Conservation (phyloP, 352 stramenopile species). For the Pythium chondricola region DNA sequence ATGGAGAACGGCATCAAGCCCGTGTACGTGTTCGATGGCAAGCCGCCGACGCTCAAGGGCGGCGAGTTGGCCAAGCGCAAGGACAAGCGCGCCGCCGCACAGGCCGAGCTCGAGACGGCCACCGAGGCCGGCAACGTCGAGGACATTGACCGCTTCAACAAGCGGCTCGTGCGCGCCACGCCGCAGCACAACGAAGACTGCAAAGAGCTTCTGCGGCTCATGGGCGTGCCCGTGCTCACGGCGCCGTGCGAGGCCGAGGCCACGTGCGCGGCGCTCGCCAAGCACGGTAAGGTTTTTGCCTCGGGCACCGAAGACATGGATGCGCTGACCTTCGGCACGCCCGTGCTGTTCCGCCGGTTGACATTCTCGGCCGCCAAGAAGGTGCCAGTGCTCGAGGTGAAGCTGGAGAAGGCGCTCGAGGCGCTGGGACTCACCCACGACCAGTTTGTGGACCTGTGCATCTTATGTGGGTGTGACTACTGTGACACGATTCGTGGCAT, state of each 20-base stretch:
- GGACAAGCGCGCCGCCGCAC: constrained; percentile 76
- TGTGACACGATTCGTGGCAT: constrained; percentile 96
- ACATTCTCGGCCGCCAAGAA: constrained; percentile 88
- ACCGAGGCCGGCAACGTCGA: constrained; percentile 83
- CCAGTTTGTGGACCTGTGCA: constrained; percentile 98
- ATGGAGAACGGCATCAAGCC: constrained; percentile 97
- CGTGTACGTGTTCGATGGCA: constrained; percentile 99
- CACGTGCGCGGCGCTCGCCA: constrained; percentile 93
- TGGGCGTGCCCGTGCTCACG: constrained; percentile 95
- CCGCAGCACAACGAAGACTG: constrained; percentile 91
- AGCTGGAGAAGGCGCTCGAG: constrained; percentile 87
- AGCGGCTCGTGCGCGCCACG: constrained; percentile 88
- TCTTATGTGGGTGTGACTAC: constrained; percentile 99
- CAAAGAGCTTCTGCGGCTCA: constrained; percentile 90
- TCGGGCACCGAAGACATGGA: constrained; percentile 99
- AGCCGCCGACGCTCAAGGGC: constrained; percentile 96
- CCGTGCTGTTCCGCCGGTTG: constrained; percentile 90
- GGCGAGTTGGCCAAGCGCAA: constrained; percentile 95
- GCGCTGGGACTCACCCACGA: constrained; percentile 91
- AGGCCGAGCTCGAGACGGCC: constrained; percentile 84
- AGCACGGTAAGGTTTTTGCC: constrained; percentile 91
- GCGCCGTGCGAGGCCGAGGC: constrained; percentile 98
- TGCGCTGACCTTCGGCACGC: constrained; percentile 96
- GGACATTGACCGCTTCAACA: constrained; percentile 93
- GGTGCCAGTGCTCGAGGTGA: constrained; percentile 88